Evolutionary conservation across 768 basidiomycete genomes (phyloP), one percentile per base, ranked within the genome.

Genomic region (Goffeauzyma gilvescens): DNA sequence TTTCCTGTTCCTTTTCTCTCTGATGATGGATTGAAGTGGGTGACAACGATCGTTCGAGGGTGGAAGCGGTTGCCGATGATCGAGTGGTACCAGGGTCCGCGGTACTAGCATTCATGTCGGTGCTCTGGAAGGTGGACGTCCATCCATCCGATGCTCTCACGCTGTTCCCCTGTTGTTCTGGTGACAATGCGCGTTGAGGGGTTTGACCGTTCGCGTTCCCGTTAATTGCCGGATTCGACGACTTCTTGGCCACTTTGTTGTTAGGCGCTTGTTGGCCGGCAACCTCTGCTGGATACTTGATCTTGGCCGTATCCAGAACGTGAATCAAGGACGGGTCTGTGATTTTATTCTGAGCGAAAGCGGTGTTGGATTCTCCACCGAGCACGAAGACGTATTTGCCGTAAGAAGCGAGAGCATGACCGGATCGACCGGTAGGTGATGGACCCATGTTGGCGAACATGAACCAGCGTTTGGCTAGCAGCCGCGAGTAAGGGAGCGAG

Each of bases 361-460:
- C 76, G 69, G 62, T 80, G 78, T 63, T 62, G 1, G 84, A 83
- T 65, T 96, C 93, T 14, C 93, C 93, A 31, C 93, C 93, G 13
- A 98, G 72, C 5, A 98, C 87, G 52, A 84, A 83, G 4, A 98
- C 81, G 48, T 78, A 75, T 36, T 78, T 73, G 23, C 83, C 85
- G 24, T 53, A 54, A 58, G 81, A 78, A 10, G 84, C 77, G 87
- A 98, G 90, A n/a, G 90, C 83, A 65, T 98, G 93, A 2, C 93
- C 93, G 7, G 85, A 89, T 38, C 93, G 74, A 2, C 85, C 83
- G 30, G 71, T 78, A 1, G 93, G 93, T 13, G 84, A 75, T 14
- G 90, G 90, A 0, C 93, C 93, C 93, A 98, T 98, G 59, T 95
- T 93, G 65, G 95, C 87, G 69, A 98, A 98, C 85, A 89, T 96